Base-by-base conservation (phyloP, 805 yeast genomes). In the Scheffersomyces stipitis region DNA sequence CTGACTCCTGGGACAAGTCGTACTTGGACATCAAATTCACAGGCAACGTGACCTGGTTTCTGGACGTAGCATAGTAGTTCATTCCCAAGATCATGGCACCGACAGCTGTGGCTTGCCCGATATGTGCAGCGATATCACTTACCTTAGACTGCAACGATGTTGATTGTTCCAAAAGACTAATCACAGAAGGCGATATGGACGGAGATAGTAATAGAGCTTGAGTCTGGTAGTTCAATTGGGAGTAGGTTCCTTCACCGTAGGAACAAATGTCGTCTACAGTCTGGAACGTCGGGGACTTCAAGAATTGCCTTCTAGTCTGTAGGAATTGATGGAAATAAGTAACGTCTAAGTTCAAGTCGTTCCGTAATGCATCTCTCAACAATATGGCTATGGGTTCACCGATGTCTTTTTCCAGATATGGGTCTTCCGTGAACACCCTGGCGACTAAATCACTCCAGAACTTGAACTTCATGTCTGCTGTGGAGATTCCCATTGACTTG, bases 21-120 rank as follows among this genome's bases (percentile, higher is more conserved):
- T 69, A 59, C 34, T 67, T 61, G 1, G 79, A 66, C 75, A 85
- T 66, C 10, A 76, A 37, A 32, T 82, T 86, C 2, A 77, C 51
- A 0, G 96, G 96, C 28, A 87, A 57, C 23, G 79, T 70, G 10
- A 84, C 68, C 30, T 69, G 73, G 39, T 74, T 69, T 18, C 75
- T 68, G 22, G 64, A 52, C 15, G 59, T 54, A 0, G 85, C 81
- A 55, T 78, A 81, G 57, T 72, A 84, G 16, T 67, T 65, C 32
- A 81, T 53, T 0, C 84, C 86, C 34, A 83, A 62, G 10, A 87
- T 67, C 58, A 77, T 69, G 2, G 83, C 71, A 1, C 87, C 80
- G 9, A 87, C 69, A 0, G 89, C 81, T 0, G 83, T 76, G 1
- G 93, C 86, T 56, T 87, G 95, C 5, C 96, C 96, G 26, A 87